Evolutionary conservation across 2,329 filamentous ascomycete species (phyloP), one percentile per base, ranked within the genome.

Genomic region (Fusarium verrucosum): DNA sequence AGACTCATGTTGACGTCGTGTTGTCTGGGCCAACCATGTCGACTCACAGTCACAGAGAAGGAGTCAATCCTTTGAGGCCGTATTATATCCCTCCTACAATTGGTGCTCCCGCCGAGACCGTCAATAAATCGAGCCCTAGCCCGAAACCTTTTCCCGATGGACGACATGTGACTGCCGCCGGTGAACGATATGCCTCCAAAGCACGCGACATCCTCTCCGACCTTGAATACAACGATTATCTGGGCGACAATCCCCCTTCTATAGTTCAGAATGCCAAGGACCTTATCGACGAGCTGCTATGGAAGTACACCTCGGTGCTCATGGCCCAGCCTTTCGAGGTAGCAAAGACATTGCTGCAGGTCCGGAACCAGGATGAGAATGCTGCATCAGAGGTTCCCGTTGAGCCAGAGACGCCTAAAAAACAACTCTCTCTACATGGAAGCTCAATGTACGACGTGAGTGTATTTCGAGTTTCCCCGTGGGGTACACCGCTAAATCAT

Each of bases 251-350:
- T 20, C 92, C 90, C 25, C 91, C 91, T 0, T 92, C 91, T 1
- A 84, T 88, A 25, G 83, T 92, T 11, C 89, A 92, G 69, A 90
- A 90, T 65, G 82, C 90, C 38, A 92, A 90, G 74, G 89, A 90
- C 63, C 80, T 96, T 60, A 74, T 97, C 43, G 93, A 98, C 74
- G 89, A 94, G 75, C 87, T 95, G 66, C 75, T 96, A 76, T 96
- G 94, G 89, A 94, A 95, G 75, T 99, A 99, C 79, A 90, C 89
- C 14, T 92, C 90, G 56, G 89, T 97, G 22, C 78, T 98, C 72
- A 89, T 97, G 75, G 91, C 92, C 50, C 95, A 99, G 79, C 95
- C 95, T 14, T 98, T 99, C 76, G 95, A 98, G 81, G 94, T 97
- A 56, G 93, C 94, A 73, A 98, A 97, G 84, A 95, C 90, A 14